Evolutionary conservation across 1,284 basidiomycete species (phyloP).

Genomic region (Cryptococcus sp.): DNA sequence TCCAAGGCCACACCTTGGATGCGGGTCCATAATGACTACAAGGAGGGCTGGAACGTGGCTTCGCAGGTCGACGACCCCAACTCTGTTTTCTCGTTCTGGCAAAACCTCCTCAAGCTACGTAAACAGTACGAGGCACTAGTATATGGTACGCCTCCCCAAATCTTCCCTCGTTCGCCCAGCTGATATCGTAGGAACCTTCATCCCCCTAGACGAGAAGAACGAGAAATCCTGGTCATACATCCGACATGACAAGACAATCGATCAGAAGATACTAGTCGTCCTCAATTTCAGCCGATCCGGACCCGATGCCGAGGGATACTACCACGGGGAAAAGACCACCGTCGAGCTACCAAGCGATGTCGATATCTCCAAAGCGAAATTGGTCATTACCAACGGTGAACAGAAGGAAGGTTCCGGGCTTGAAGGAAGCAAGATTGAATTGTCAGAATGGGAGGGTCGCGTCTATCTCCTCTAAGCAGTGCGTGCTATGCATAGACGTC

Average conservation of each 20-base stretch:
- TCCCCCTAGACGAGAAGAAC: slow-evolving; percentile 34
- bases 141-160: slow-evolving; percentile 32
- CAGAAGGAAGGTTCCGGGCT: slow-evolving; percentile 12
- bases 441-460: slow-evolving; percentile 25
- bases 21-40: slow-evolving; percentile 68
- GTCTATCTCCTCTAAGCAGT: slow-evolving; percentile 20
- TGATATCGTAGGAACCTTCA: slow-evolving; percentile 24
- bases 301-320: slow-evolving; percentile 12
- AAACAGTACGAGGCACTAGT: slow-evolving; percentile 37
- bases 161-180: too few species aligned
- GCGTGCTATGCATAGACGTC: too few species aligned
- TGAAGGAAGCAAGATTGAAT: slow-evolving; percentile 8
- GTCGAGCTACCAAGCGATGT: slow-evolving; percentile 16
- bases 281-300: slow-evolving; percentile 35
- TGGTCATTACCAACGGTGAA: slow-evolving; percentile 26
- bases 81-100: slow-evolving; percentile 36
- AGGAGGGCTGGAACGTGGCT: slow-evolving; percentile 47
- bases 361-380: slow-evolving; percentile 16
- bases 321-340: slow-evolving; percentile 1
- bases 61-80: slow-evolving; percentile 40
- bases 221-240: slow-evolving; percentile 42
- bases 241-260: slow-evolving; percentile 29
- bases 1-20: slow-evolving; percentile 66
- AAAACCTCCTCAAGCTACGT: slow-evolving; percentile 40
- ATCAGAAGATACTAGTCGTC: slow-evolving; percentile 26